Evolutionary conservation across 805 yeast species (phyloP).

Genomic region (Candida insectalens): DNA sequence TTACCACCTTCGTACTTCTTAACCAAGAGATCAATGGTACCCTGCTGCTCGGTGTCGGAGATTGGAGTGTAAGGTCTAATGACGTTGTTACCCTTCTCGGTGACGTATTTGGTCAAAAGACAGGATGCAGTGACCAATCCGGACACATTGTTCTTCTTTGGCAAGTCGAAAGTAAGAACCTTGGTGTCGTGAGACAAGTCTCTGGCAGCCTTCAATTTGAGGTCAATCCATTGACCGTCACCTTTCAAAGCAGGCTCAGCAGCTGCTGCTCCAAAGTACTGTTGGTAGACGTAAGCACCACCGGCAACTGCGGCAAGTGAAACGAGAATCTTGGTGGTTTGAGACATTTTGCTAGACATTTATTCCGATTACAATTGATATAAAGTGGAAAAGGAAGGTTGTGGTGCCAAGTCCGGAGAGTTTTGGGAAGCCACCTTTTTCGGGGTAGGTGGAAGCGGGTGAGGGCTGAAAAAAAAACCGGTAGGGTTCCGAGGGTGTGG

Average conservation of each 20-base stretch:
- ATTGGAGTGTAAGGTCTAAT: slow-evolving; percentile 88
- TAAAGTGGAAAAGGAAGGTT: not conserved
- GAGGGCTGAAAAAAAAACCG: no score
- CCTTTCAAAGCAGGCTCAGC: slow-evolving; percentile 43
- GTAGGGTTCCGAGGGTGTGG: no score
- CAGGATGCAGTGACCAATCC: slow-evolving; percentile 79
- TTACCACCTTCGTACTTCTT: slow-evolving; percentile 89
- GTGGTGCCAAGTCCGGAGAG: not conserved
- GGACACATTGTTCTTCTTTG: slow-evolving; percentile 52
- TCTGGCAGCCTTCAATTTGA: slow-evolving; percentile 39
- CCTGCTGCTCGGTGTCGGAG: slow-evolving; percentile 58
- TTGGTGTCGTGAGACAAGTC: slow-evolving; percentile 56
- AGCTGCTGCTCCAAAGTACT: slow-evolving; percentile 16
- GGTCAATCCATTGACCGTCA: slow-evolving; percentile 63
- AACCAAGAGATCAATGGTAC: slow-evolving; percentile 69
- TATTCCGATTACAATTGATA: not conserved
- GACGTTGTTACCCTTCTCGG: slow-evolving; percentile 78
- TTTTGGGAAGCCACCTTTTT: not conserved
- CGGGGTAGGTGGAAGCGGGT: not conserved
- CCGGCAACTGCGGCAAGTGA: slow-evolving; percentile 33
- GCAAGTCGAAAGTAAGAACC: slow-evolving; percentile 61
- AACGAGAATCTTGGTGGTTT: slow-evolving; percentile 9
- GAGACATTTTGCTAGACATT: slow-evolving; percentile 5
- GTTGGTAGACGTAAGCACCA: slow-evolving; percentile 26
- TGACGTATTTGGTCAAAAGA: slow-evolving; percentile 69